Evolutionary conservation across 805 yeast species (phyloP).

Genomic region (Kuraishia ogatae): DNA sequence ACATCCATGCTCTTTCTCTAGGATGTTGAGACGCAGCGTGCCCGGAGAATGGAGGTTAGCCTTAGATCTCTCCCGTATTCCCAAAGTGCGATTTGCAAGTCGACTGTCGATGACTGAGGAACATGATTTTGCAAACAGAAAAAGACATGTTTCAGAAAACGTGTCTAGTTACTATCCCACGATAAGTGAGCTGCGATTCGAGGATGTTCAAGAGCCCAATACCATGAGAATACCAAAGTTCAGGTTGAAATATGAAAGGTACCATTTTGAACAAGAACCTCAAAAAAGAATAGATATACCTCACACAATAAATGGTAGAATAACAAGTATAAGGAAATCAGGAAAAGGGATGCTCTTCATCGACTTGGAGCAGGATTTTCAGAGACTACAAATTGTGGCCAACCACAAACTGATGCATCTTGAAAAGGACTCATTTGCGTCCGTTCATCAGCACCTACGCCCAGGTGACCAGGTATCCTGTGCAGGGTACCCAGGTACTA

Average conservation of each 20-base stretch:
- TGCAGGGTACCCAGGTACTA: constrained; percentile 63
- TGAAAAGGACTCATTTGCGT: constrained; percentile 31
- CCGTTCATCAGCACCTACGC: constrained; percentile 33
- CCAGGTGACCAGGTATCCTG: constrained; percentile 68
- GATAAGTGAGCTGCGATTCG: constrained; percentile 5
- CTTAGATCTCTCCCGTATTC: not conserved
- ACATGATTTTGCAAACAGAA: constrained; percentile 21
- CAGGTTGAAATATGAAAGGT: constrained; percentile 17
- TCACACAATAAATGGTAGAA: constrained; percentile 43
- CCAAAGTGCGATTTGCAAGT: not conserved
- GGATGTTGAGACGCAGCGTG: not conserved
- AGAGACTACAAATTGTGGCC: constrained; percentile 53
- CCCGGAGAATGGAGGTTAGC: not conserved
- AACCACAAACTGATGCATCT: constrained; percentile 39
- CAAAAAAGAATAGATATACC: constrained; percentile 15
- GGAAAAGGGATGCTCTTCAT: constrained; percentile 65
- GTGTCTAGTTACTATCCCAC: constrained; percentile 16
- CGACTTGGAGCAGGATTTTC: constrained; percentile 56
- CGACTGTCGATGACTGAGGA: constrained; percentile 11
- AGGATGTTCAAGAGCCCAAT: not conserved
- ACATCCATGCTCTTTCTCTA: not conserved
- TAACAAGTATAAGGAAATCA: constrained; percentile 47
- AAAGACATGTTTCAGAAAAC: not conserved
- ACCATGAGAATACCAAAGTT: constrained; percentile 31
- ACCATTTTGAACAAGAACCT: constrained; percentile 14